Base-by-base conservation (phyloP, 345 rosid genomes). In the Euphorbia tirucalli region DNA sequence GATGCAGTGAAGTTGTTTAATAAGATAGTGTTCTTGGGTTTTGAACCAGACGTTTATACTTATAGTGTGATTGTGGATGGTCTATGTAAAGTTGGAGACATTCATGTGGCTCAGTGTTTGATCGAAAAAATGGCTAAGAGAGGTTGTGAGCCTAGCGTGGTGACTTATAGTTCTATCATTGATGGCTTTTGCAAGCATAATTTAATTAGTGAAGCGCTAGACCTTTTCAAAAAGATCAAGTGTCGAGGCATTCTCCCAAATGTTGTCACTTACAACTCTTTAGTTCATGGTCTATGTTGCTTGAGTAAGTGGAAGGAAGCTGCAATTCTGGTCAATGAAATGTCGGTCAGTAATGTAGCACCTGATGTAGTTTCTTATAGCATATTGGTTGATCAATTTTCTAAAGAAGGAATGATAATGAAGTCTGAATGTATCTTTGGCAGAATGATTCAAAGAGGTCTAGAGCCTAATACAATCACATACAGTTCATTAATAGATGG, bases 251-350 rank as follows among this genome's bases (percentile, higher is more conserved):
- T 61, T 61, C 6, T 16, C 7, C 65, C 65, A 25, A 61, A n/a
- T 9, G 19, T 31, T 31, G 18, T 68, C 60, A 68, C 46, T 21
- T 52, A 50, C 32, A 54, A 10, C 5, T 52, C 71, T 8, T 68
- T 68, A n/a, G 13, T 68, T 50, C 48, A 54, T 0, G 56, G 25
- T 21, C 25, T 68, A 0, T 68, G 71, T 19, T 27, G 49, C n/a
- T 68, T 28, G 14, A 44, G 71, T 44, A 7, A 54, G 21, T 52
- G 60, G 61, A 68, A 68, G 14, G 48, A 27, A 68, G 71, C 48
- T 54, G 1, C 49, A 3, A 21, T 18, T 22, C 24, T 52, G 61
- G 21, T 69, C 21, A 57, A 37, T 55, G 64, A 57, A 25, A 69
- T 69, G 48, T 11, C n/a, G 11, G 19, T 6, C 1, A 27, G 35